Base-by-base conservation (phyloP, 179 eudicot genomes). In the Dionaea muscipula region DNA sequence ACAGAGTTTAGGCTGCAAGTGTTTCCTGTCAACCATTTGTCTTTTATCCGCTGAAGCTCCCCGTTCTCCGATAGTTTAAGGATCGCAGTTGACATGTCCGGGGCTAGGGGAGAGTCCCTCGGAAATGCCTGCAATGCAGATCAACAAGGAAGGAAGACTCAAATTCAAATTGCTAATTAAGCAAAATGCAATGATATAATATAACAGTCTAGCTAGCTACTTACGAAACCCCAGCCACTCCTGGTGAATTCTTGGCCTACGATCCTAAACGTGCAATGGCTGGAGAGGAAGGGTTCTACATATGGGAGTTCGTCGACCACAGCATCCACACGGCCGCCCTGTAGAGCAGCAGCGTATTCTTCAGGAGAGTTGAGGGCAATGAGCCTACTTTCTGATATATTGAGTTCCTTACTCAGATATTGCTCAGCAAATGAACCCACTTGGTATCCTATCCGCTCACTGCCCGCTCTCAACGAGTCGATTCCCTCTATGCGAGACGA, bases 141-240 rank as follows among this genome's bases (percentile, higher is more conserved):
- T n/a, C n/a, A n/a, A n/a, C n/a, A n/a, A n/a, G n/a, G n/a, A n/a
- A n/a, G n/a, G n/a, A n/a, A n/a, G n/a, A n/a, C n/a, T n/a, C n/a
- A n/a, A n/a, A n/a, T n/a, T n/a, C n/a, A n/a, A n/a, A n/a, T n/a
- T n/a, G n/a, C n/a, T n/a, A n/a, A n/a, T n/a, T n/a, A n/a, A n/a
- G n/a, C n/a, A n/a, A n/a, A n/a, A n/a, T n/a, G n/a, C n/a, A n/a
- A 40, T 17, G 8, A 31, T 6, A 31, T 4, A 31, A 31, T 31
- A 31, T 6, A 31, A 4, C 3, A 11, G 5, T 31, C 8, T 4
- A 4, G 5, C 8, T 31, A 31, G 35, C 0, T 33, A 72, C 80
- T 72, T 68, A 75, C 80, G 56, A 75, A 75, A 38, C 80, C 77
- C 80, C 80, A 75, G 66, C 80, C 80, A 54, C 80, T 75, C 66